These are phyloP conservation scores for Selenicereus undatus DNA, from an alignment of 148 eudicot genomes.

Conservation along the genomic window DNA sequence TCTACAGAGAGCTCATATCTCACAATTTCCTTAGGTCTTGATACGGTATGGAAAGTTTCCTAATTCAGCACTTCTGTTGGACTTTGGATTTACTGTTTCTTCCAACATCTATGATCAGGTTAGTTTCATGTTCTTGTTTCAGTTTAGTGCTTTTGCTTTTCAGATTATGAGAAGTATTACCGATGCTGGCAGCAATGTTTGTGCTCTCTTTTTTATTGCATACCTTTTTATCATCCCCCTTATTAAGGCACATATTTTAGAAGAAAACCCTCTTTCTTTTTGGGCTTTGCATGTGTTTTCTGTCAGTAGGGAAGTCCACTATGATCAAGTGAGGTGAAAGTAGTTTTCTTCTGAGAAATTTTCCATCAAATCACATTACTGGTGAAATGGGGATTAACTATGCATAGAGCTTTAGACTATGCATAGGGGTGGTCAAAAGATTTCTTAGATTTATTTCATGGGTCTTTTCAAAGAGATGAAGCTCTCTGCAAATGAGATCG, in stretches of 20 bases:
- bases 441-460: too few relatives aligned
- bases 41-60: conserved; percentile 82
- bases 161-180: background rate
- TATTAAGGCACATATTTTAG: background rate
- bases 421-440: too few relatives aligned
- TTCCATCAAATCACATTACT: too few relatives aligned
- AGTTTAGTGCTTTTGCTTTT: background rate
- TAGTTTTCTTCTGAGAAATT: too few relatives aligned
- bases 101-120: conserved; percentile 76
- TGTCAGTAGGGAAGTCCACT: background rate
- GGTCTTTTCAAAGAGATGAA: too few relatives aligned
- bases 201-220: background rate
- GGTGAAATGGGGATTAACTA: too few relatives aligned
- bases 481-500: too few relatives aligned
- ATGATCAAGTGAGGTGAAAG: too few relatives aligned
- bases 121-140: conserved; percentile 25
- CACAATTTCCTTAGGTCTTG: conserved; percentile 44
- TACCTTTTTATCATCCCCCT: background rate
- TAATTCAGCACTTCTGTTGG: conserved; percentile 61
- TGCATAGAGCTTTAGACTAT: too few relatives aligned
- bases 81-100: conserved; percentile 74
- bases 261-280: background rate
- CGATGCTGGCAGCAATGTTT: background rate
- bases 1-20: background rate
- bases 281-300: background rate